Evolutionary conservation across 257 asterid genomes (phyloP).

Genomic region (Orobanche coerulescens): DNA sequence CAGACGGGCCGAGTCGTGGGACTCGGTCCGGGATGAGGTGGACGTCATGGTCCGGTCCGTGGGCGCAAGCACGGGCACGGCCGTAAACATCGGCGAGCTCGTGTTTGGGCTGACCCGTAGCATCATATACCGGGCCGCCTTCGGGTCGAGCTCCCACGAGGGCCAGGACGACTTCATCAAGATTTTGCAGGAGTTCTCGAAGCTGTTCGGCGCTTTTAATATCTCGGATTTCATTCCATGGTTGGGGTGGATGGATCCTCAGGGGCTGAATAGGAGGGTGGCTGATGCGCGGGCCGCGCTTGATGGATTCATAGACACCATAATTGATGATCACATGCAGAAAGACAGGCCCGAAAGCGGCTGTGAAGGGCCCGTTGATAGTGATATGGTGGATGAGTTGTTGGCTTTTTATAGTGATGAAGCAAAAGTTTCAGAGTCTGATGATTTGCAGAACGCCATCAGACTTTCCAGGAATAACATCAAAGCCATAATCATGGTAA

Average conservation of each 20-base stretch:
- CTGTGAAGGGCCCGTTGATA: conserved; percentile 22
- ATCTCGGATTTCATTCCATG: conserved; percentile 70
- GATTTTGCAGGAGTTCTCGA: conserved; percentile 72
- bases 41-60: conserved; percentile 41
- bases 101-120: conserved; percentile 68
- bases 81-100: conserved; percentile 66
- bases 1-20: conserved; percentile 89
- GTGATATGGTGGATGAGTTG: conserved; percentile 91
- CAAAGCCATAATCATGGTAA: conserved; percentile 88
- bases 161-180: conserved; percentile 65
- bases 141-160: conserved; percentile 57
- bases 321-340: conserved; percentile 65
- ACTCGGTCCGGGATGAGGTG: conserved; percentile 77
- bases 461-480: conserved; percentile 62
- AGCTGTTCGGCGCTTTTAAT: conserved; percentile 73
- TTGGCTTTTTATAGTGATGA: conserved; percentile 63
- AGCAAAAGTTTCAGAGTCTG: conserved; percentile 36
- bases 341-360: conserved; percentile 25
- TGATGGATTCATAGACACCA: conserved; percentile 65
- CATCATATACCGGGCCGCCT: conserved; percentile 74
- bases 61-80: conserved; percentile 29
- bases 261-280: conserved; percentile 44
- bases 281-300: conserved; percentile 53
- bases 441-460: conserved; percentile 62
- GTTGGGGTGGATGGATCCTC: conserved; percentile 61